A percentile compares a stretch with the other conserved stretches of the same genome.
Evolutionary conservation across 2,329 filamentous ascomycete genomes (phyloP).

Genomic region (Colletotrichum viniferum): DNA sequence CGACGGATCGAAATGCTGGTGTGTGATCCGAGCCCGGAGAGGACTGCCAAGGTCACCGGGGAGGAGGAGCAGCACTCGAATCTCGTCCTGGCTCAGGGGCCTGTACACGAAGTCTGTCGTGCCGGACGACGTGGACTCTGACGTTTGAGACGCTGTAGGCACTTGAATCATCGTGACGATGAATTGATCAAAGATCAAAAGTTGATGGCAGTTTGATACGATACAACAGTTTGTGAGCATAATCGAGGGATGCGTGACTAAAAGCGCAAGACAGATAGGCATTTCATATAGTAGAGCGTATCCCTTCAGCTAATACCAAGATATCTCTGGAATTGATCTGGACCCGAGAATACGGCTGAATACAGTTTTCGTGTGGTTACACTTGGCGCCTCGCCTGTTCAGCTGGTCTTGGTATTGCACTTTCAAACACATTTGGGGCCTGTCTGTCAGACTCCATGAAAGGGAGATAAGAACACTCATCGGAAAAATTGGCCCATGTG

Average conservation of each 20-base stretch:
- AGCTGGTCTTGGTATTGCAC: neutral
- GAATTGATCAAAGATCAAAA: neutral
- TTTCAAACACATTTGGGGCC: neutral
- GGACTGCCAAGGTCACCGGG: neutral
- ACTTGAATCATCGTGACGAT: neutral
- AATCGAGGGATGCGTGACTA: neutral
- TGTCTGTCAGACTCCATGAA: neutral
- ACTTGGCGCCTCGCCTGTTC: neutral
- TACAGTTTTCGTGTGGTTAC: neutral
- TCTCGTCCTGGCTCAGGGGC: neutral
- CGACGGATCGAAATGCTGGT: neutral
- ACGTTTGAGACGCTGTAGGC: fast-evolving
- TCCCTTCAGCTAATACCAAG: neutral
- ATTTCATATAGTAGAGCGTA: neutral
- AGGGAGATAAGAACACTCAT: neutral
- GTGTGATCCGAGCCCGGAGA: neutral
- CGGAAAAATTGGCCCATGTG: neutral
- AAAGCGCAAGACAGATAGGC: fast-evolving
- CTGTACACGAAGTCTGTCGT: neutral
- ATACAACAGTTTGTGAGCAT: neutral
- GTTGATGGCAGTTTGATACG: fast-evolving
- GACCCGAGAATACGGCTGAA: neutral
- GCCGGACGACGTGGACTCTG: neutral
- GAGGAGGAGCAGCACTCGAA: neutral
- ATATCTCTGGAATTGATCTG: neutral